phyloP scores from a whole-genome alignment of 1,284 basidiomycete genomes.

The Neotropicomus parvogracilis region DNA sequence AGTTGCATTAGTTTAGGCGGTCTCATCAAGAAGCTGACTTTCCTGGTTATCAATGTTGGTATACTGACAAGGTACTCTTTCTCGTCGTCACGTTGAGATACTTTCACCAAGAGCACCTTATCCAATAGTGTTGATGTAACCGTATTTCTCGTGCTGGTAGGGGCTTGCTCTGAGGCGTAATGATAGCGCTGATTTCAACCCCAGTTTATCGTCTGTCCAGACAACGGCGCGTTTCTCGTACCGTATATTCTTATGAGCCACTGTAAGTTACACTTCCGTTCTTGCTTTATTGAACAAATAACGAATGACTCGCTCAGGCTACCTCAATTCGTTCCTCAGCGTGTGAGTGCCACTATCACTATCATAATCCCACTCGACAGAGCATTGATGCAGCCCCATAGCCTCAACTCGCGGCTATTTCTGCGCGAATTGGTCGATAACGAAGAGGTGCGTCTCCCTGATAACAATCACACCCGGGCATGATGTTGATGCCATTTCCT shows the following conservation, averaged over 20 bases:
- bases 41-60: slow-evolving; percentile 32
- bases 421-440: slow-evolving; percentile 29
- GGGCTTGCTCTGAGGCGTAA: not conserved
- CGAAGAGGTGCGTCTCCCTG: slow-evolving; percentile 20
- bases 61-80: slow-evolving; percentile 28
- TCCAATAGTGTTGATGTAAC: slow-evolving; percentile 27
- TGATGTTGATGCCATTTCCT: not conserved
- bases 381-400: slow-evolving; percentile 1
- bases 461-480: not conserved
- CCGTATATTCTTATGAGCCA: slow-evolving; percentile 35
- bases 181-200: not conserved
- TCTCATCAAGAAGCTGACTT: slow-evolving; percentile 29
- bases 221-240: slow-evolving; percentile 33
- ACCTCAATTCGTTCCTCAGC: slow-evolving; percentile 34
- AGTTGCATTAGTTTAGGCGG: slow-evolving; percentile 23
- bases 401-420: slow-evolving; percentile 30
- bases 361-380: not conserved
- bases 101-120: not conserved
- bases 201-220: slow-evolving; percentile 31
- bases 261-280: slow-evolving; percentile 13
- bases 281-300: not conserved
- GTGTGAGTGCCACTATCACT: slow-evolving; percentile 19
- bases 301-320: slow-evolving; percentile 13
- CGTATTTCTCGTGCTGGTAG: slow-evolving; percentile 30
- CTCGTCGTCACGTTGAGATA: not conserved